These are phyloP conservation scores for Solanum verrucosum DNA, from an alignment of 257 asterid genomes.

Conservation along the genomic window DNA sequence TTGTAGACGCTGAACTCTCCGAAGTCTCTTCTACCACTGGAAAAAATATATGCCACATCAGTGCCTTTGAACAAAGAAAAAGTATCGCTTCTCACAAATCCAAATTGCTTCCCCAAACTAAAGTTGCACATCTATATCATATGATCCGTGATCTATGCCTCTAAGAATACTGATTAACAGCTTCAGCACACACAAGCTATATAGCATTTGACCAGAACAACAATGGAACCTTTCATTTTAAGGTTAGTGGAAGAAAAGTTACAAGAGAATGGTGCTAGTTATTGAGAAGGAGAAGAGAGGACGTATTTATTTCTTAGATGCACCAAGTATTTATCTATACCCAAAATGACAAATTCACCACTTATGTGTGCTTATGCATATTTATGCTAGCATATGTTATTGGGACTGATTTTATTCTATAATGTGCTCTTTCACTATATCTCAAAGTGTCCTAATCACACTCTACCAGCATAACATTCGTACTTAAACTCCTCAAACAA, in stretches of 20 bases:
- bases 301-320: not conserved
- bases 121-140: not conserved
- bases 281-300: not conserved
- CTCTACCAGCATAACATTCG: not conserved
- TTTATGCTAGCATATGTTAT: not conserved
- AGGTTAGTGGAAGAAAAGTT: not conserved
- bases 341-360: not conserved
- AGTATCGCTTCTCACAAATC: not conserved
- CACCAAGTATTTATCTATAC: not conserved
- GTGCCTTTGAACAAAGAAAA: slow-evolving; percentile 30
- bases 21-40: slow-evolving; percentile 90
- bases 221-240: not conserved
- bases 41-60: slow-evolving; percentile 44
- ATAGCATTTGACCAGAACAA: not conserved
- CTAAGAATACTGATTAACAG: not conserved
- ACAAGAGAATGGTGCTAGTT: not conserved
- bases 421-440: not conserved
- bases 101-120: not conserved
- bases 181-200: not conserved
- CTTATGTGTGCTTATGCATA: not conserved
- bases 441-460: not conserved
- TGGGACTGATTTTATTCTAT: not conserved
- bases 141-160: not conserved
- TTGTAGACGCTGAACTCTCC: slow-evolving; percentile 85
- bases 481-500: not conserved